Evolutionary conservation across 1,139 yeast species (phyloP).

Genomic region (Debaryomyces subglobosus): DNA sequence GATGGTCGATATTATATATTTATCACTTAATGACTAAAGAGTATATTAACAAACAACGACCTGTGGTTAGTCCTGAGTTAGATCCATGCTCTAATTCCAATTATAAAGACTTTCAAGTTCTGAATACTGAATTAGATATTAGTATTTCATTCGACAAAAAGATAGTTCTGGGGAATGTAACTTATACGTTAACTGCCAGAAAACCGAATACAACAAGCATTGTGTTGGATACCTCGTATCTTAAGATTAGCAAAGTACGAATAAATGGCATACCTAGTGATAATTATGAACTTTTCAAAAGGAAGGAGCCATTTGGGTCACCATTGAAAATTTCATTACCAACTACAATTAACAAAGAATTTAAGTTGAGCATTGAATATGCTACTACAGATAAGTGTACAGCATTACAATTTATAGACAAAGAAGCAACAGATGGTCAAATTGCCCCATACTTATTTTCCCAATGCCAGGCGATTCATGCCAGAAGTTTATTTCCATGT

Average conservation of each 20-base stretch:
- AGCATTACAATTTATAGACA: slow-evolving; percentile 39
- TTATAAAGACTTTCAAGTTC: slow-evolving; percentile 56
- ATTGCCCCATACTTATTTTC: slow-evolving; percentile 44
- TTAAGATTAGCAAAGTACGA: slow-evolving; percentile 24
- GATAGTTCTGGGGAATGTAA: slow-evolving; percentile 31
- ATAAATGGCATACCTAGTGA: slow-evolving; percentile 24
- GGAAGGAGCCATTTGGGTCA: slow-evolving; percentile 35
- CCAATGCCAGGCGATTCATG: slow-evolving; percentile 49
- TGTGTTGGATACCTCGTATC: slow-evolving; percentile 36
- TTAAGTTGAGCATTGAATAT: slow-evolving; percentile 25
- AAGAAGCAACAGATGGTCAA: slow-evolving; percentile 28
- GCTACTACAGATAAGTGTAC: slow-evolving; percentile 41
- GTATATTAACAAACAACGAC: not conserved
- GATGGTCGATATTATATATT: not conserved
- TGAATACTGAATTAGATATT: slow-evolving; percentile 30
- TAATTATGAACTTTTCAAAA: slow-evolving; percentile 20
- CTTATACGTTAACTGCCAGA: slow-evolving; percentile 21
- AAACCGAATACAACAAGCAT: slow-evolving; percentile 16
- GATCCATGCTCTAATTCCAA: slow-evolving; percentile 83
- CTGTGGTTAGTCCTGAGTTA: not conserved
- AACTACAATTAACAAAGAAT: slow-evolving; percentile 12
- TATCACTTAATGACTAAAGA: not conserved
- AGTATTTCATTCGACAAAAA: slow-evolving; percentile 33
- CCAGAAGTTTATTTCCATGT: slow-evolving; percentile 46
- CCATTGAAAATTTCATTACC: slow-evolving; percentile 26